Conservation (phyloP, 139 green algal species). For the Auxenochlorella pyrenoidosa region DNA sequence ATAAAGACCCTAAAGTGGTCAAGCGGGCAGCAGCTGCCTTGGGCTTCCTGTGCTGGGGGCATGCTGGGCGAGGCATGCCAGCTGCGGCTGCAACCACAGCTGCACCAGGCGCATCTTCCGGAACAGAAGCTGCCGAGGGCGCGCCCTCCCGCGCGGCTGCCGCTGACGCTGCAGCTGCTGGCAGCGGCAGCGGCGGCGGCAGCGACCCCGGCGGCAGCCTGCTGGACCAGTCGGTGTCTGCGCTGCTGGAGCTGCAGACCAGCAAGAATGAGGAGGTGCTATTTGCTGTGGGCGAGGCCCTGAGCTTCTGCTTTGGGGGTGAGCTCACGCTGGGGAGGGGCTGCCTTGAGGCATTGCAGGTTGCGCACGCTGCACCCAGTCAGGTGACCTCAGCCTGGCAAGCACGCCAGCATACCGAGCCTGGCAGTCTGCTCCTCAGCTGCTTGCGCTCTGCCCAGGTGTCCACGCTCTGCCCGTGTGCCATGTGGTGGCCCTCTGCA, state of each 20-base stretch:
- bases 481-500: slow-evolving; percentile 15
- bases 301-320: slow-evolving; percentile 83
- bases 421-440: background rate
- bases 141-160: background rate
- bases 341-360: background rate
- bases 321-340: background rate
- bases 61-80: background rate
- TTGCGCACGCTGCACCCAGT: background rate
- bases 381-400: background rate
- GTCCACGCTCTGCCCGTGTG: background rate
- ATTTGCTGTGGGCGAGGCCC: slow-evolving; percentile 83
- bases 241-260: slow-evolving; percentile 52
- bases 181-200: background rate
- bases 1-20: slow-evolving; percentile 61
- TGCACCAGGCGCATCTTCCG: background rate
- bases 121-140: background rate
- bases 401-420: background rate
- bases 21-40: slow-evolving; percentile 44
- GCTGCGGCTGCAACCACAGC: background rate
- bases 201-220: background rate
- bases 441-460: background rate
- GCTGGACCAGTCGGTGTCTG: slow-evolving; percentile 34
- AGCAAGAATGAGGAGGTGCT: slow-evolving; percentile 78
- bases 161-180: background rate
- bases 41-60: slow-evolving; percentile 43